Evolutionary conservation across 2,329 filamentous ascomycete genomes (phyloP).

Genomic region (Geosmithia flava): DNA sequence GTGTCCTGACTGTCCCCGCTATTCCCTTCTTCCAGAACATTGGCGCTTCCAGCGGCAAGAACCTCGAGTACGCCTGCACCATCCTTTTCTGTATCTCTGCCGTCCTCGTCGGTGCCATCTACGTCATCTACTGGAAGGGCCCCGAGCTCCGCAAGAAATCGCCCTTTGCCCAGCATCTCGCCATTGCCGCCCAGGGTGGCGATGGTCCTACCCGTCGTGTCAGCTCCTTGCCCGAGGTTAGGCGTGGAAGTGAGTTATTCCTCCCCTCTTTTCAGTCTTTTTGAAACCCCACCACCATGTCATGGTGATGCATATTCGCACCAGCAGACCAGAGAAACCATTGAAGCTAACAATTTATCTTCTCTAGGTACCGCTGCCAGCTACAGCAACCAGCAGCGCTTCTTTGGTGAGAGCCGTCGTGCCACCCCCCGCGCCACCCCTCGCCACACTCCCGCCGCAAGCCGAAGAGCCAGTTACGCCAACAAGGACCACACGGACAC

Average conservation of each 20-base stretch:
- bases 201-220: slow-evolving; percentile 8
- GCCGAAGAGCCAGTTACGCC: slow-evolving; percentile 15
- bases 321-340: too few relatives aligned
- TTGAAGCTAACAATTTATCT: background rate
- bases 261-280: background rate
- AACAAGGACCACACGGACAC: background rate
- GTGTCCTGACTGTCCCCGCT: slow-evolving; percentile 56
- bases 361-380: slow-evolving; percentile 11
- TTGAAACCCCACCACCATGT: background rate
- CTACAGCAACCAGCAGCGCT: slow-evolving; percentile 25
- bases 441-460: slow-evolving; percentile 21
- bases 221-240: slow-evolving; percentile 12
- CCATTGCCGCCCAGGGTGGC: slow-evolving; percentile 21
- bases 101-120: slow-evolving; percentile 49
- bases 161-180: slow-evolving; percentile 52
- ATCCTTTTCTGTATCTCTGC: slow-evolving; percentile 52
- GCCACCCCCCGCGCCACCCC: slow-evolving; percentile 22
- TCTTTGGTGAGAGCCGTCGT: slow-evolving; percentile 25
- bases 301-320: background rate
- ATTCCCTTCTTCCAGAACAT: slow-evolving; percentile 53
- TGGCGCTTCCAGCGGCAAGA: slow-evolving; percentile 27
- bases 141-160: slow-evolving; percentile 46
- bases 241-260: slow-evolving; percentile 14
- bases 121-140: slow-evolving; percentile 55
- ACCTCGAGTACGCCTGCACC: slow-evolving; percentile 47